phyloP scores from a whole-genome alignment of 73 alveolate genomes.

The Paramecium tetraurelia region DNA sequence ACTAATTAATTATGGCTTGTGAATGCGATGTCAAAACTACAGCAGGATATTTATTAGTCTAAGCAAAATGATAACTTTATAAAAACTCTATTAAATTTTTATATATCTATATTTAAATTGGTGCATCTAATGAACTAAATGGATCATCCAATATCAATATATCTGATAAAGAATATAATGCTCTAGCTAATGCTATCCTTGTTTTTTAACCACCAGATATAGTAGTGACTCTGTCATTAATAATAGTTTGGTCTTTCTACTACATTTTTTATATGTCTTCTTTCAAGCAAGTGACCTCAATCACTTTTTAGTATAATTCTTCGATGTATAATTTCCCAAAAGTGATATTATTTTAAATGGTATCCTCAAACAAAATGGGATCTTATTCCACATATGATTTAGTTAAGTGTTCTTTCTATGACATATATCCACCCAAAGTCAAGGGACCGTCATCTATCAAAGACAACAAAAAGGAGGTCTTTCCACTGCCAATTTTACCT shows the following conservation, averaged over 20 bases:
- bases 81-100: constrained; percentile 48
- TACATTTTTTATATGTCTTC: background rate
- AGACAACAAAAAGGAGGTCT: background rate
- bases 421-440: background rate
- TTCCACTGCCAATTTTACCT: background rate
- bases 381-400: background rate
- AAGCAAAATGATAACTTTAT: background rate
- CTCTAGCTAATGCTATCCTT: constrained; percentile 90
- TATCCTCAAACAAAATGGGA: background rate
- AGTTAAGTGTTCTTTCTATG: background rate
- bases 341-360: background rate
- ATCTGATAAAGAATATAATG: constrained; percentile 85
- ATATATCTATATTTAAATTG: constrained; percentile 81
- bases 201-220: constrained; percentile 94
- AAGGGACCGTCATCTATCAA: background rate
- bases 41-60: constrained; percentile 2
- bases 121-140: constrained; percentile 90
- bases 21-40: background rate
- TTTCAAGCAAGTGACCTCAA: background rate
- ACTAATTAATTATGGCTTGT: background rate
- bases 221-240: constrained; percentile 90
- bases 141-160: constrained; percentile 93
- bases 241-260: constrained; percentile 77
- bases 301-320: background rate
- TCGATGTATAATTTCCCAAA: background rate